These are phyloP conservation scores for Vanilla planifolia DNA, from an alignment of 106 monocot species.

Conservation along the genomic window DNA sequence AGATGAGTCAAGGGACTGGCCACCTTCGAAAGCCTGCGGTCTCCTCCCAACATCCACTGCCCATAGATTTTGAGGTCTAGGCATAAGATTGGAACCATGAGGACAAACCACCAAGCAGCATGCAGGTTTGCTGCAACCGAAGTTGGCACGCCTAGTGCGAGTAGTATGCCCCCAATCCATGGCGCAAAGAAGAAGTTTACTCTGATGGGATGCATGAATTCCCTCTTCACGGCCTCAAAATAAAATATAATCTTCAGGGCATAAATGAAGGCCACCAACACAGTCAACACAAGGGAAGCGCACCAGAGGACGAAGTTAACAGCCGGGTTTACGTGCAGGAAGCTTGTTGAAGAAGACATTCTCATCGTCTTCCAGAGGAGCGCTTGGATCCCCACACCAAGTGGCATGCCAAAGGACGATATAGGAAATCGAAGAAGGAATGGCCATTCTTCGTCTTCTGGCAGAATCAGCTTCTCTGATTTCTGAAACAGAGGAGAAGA, in stretches of 20 bases:
- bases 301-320: constrained; percentile 25
- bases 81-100: constrained; percentile 16
- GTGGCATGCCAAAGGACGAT: constrained; percentile 44
- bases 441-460: constrained; percentile 44
- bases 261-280: constrained; percentile 9
- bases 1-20: neutral
- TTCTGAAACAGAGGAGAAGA: constrained; percentile 13
- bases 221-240: constrained; percentile 21
- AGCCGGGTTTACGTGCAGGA: constrained; percentile 10
- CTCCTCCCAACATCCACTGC: constrained; percentile 18
- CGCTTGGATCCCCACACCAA: constrained; percentile 54
- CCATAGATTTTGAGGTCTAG: constrained; percentile 22
- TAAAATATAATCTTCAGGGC: constrained; percentile 17
- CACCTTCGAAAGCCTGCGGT: constrained; percentile 16
- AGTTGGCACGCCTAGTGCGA: constrained; percentile 21
- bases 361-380: constrained; percentile 43
- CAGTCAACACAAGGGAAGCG: constrained; percentile 4
- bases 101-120: constrained; percentile 3
- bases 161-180: constrained; percentile 24
- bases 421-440: constrained; percentile 56
- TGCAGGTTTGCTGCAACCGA: neutral
- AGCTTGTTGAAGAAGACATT: constrained; percentile 28
- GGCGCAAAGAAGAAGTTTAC: constrained; percentile 29
- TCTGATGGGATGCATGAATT: constrained; percentile 19
- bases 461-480: constrained; percentile 39